Evolutionary conservation across 129 eudicot genomes (phyloP).

Genomic region (Chrysanthemum seticuspe): DNA sequence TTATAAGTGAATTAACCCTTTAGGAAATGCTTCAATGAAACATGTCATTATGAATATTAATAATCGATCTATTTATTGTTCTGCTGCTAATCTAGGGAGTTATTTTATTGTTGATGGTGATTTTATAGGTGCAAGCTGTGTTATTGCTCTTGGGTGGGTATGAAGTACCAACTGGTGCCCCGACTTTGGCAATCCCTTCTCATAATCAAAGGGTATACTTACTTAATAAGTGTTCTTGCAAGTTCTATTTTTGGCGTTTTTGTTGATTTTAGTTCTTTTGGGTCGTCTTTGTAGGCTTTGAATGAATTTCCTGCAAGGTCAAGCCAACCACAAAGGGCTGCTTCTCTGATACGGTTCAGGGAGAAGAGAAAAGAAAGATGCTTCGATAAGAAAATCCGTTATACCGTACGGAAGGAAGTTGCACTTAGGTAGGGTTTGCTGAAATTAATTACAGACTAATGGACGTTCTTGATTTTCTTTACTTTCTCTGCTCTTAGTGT

Average conservation of each 20-base stretch:
- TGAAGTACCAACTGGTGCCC: constrained; percentile 81
- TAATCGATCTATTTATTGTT: constrained; percentile 8
- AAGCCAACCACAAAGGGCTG: constrained; percentile 87
- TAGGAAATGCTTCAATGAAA: background rate
- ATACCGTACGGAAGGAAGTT: constrained; percentile 88
- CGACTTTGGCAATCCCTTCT: constrained; percentile 58
- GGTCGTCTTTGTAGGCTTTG: constrained; percentile 36
- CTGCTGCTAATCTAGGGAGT: constrained; percentile 4
- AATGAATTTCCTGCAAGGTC: constrained; percentile 68
- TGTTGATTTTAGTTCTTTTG: constrained; percentile 9
- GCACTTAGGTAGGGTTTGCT: constrained; percentile 62
- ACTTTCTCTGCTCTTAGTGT: constrained; percentile 6
- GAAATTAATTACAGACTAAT: background rate
- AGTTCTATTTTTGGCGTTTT: constrained; percentile 4
- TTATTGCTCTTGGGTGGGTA: constrained; percentile 90
- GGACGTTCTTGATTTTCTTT: background rate
- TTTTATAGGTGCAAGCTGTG: constrained; percentile 88
- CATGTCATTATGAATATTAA: background rate
- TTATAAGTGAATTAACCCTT: background rate
- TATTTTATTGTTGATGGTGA: background rate
- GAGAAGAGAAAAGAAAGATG: constrained; percentile 93
- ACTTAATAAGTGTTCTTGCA: constrained; percentile 2
- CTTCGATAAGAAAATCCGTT: constrained; percentile 95
- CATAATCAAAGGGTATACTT: constrained; percentile 70
- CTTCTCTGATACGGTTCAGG: constrained; percentile 89